These are phyloP conservation scores for Amanita polypyramis DNA, from an alignment of 768 basidiomycete species.

Conservation along the genomic window DNA sequence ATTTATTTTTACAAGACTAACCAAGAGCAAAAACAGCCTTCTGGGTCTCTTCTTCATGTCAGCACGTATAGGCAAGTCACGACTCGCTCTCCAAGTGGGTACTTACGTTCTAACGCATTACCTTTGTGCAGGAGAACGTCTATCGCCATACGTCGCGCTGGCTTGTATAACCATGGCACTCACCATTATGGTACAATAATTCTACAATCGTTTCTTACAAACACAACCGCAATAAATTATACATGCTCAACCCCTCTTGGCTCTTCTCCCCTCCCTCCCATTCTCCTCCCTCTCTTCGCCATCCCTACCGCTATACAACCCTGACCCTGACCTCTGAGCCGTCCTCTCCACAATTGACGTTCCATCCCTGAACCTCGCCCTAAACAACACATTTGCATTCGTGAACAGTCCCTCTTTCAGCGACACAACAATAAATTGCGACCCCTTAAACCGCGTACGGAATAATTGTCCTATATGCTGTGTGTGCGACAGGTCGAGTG, in stretches of 20 bases:
- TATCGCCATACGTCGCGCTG: slow-evolving; percentile 92
- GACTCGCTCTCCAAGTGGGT: not conserved
- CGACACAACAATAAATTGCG: slow-evolving; percentile 96
- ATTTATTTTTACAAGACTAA: not conserved
- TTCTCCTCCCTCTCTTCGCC: slow-evolving; percentile 21
- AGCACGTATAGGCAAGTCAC: slow-evolving; percentile 76
- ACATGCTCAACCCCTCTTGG: too few relatives aligned
- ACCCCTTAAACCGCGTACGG: slow-evolving; percentile 92
- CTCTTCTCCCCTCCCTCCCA: slow-evolving; percentile 11
- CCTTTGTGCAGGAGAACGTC: slow-evolving; percentile 61
- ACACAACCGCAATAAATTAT: too few relatives aligned
- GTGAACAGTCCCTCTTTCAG: slow-evolving; percentile 96
- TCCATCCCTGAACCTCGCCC: slow-evolving; percentile 87
- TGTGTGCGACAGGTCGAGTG: slow-evolving; percentile 90
- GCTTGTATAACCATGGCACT: slow-evolving; percentile 92
- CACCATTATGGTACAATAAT: slow-evolving; percentile 40
- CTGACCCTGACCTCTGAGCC: slow-evolving; percentile 49
- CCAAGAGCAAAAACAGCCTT: slow-evolving; percentile 45
- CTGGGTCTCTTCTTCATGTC: slow-evolving; percentile 91
- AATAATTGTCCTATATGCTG: slow-evolving; percentile 99
- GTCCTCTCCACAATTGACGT: slow-evolving; percentile 86
- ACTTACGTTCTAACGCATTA: not conserved
- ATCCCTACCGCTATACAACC: slow-evolving; percentile 28
- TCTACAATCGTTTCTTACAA: too few relatives aligned
- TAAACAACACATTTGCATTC: slow-evolving; percentile 94